These are phyloP conservation scores for Angomonas ambiguus DNA, from an alignment of 208 protist species.

Conservation along the genomic window DNA sequence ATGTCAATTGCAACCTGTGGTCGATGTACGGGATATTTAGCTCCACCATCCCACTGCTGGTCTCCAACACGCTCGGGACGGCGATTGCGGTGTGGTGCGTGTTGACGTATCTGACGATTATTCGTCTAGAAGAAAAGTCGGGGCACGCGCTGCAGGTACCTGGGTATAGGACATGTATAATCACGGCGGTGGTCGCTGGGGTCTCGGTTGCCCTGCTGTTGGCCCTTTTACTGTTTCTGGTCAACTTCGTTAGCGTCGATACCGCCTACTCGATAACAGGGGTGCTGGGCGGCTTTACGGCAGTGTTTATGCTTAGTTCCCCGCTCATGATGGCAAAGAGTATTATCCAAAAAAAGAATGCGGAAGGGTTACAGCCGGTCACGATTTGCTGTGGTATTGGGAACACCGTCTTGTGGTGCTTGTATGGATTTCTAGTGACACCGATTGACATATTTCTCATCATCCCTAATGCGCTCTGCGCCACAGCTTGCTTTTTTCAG, in stretches of 20 bases:
- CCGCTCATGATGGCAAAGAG: conserved; percentile 41
- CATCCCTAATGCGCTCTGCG: conserved; percentile 41
- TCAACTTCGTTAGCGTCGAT: not conserved
- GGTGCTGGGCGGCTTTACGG: conserved; percentile 33
- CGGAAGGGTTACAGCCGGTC: conserved; percentile 40
- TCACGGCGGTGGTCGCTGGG: conserved; percentile 6
- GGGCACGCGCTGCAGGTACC: conserved; percentile 10
- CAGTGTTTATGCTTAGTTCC: conserved; percentile 62
- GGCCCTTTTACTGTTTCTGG: conserved; percentile 10
- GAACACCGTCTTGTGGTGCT: conserved; percentile 52
- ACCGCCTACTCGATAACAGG: conserved; percentile 21
- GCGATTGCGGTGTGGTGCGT: conserved; percentile 51
- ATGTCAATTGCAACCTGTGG: conserved; percentile 58
- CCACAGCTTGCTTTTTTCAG: conserved; percentile 44
- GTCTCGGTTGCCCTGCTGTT: conserved; percentile 23
- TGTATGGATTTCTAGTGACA: conserved; percentile 37
- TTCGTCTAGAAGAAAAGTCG: conserved; percentile 36
- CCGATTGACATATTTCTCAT: conserved; percentile 31
- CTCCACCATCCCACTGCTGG: conserved; percentile 23
- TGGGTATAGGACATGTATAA: not conserved
- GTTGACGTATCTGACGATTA: conserved; percentile 44
- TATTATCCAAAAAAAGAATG: conserved; percentile 58
- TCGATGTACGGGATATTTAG: conserved; percentile 46
- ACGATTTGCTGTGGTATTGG: conserved; percentile 38
- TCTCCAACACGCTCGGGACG: conserved; percentile 40